These are phyloP conservation scores for Picea sitchensis DNA, from an alignment of 75 land plant genomes.

Conservation along the genomic window DNA sequence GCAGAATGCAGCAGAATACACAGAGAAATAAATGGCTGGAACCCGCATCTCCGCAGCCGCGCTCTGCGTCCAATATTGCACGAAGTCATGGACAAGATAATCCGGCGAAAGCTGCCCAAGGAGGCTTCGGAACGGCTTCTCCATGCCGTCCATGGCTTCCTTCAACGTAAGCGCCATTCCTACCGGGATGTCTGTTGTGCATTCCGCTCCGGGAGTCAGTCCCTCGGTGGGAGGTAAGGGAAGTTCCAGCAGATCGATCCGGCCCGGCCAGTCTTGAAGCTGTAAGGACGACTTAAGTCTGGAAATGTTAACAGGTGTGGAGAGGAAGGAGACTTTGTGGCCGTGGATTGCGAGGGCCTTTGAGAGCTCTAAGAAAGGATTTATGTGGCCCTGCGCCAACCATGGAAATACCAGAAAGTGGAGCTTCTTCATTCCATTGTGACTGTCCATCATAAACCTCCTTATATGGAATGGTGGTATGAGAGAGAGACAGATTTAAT, in stretches of 20 bases:
- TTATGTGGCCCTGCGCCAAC: slow-evolving; percentile 13
- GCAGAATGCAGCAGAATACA: background rate
- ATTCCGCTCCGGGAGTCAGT: background rate
- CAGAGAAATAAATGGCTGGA: background rate
- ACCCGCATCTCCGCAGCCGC: background rate
- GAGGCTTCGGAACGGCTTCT: background rate
- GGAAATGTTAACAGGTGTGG: background rate
- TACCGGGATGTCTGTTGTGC: background rate
- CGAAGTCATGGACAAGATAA: background rate
- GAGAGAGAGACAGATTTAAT: too few relatives aligned
- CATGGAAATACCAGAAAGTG: slow-evolving; percentile 10
- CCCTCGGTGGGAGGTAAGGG: background rate
- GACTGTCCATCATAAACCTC: background rate
- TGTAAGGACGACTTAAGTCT: background rate
- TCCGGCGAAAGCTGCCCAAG: background rate
- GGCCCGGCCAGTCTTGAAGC: background rate
- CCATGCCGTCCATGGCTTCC: background rate
- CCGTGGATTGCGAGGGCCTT: background rate
- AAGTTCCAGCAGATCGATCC: background rate
- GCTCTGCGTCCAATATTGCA: background rate
- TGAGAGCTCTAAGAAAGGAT: slow-evolving; percentile 16
- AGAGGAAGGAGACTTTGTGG: background rate
- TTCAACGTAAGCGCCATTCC: background rate
- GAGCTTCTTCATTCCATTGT: background rate
- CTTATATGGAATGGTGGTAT: too few relatives aligned